Evolutionary conservation across 2,329 filamentous ascomycete species (phyloP), one percentile per base, ranked within the genome.

Genomic region (Pestalotiopsis sp.): DNA sequence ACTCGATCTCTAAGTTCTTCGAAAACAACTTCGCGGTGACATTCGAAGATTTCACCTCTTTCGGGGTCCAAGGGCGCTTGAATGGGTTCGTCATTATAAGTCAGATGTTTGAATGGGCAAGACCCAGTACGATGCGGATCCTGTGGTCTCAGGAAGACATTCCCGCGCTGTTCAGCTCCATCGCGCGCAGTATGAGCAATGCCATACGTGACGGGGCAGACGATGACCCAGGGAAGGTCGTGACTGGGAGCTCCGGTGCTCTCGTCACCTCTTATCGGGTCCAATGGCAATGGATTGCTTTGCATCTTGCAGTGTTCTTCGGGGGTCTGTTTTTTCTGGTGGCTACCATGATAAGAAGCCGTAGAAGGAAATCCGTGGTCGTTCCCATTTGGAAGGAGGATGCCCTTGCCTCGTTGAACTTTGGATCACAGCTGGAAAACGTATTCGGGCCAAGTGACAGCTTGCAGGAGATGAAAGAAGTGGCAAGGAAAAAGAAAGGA

Each of bases 131-230:
- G 27, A 27, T 27, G 17, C 39, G 23, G 1, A 1, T 49, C 17
- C 23, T 64, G 1, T 45, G 39, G 61, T 3, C 17, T 4, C 9
- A 14, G 17, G 9, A 25, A 9, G 39, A 64, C n/a, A 49, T 64
- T 27, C 36, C 39, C 9, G 61, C 36, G 5, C 39, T 49, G 2
- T 67, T 67, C 45, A 13, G 7, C 5, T 58, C 25, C 13, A 38
- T 67, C 4, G 66, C 66, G 12, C 49, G 49, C 5, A 57, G 66
- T 38, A 67, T 63, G 59, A 57, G 39, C 2, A 68, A 64, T 45
- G 59, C 7, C 9, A 20, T 68, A 1, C 59, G 66, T 4, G 61
- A 41, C 9, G 39, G 61, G 36, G 61, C 61, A 25, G 61, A 64
- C 25, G n/a, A n/a, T 9, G 39, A 27, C 7, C 3, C 39, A 6